Conservation (phyloP, 352 stramenopile species). For the Peronosclerospora sorghi region DNA sequence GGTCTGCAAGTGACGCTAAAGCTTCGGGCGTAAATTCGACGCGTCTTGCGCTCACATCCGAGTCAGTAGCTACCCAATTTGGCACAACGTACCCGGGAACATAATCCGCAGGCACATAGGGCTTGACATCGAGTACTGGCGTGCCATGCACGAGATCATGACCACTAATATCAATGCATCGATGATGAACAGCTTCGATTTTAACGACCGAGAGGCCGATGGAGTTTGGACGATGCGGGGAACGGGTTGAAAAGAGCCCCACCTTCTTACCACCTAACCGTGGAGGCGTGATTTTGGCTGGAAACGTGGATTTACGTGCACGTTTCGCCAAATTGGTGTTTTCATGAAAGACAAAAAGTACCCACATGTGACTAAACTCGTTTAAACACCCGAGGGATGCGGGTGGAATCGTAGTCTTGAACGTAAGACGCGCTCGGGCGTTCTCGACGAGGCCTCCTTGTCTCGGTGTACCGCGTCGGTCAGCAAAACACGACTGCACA, state of each 20-base stretch:
- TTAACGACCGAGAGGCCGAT: constrained; percentile 88
- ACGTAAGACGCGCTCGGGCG: constrained; percentile 55
- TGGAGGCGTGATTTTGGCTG: constrained; percentile 71
- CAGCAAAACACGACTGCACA: constrained; percentile 77
- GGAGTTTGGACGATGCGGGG: constrained; percentile 93
- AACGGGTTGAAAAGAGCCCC: constrained; percentile 94
- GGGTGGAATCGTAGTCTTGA: constrained; percentile 63
- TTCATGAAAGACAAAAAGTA: constrained; percentile 88
- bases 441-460: constrained; percentile 67
- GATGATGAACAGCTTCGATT: constrained; percentile 77
- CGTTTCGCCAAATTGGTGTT: constrained; percentile 78
- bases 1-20: constrained; percentile 20
- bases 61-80: constrained; percentile 53
- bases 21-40: constrained; percentile 49
- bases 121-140: constrained; percentile 97
- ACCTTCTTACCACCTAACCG: constrained; percentile 71
- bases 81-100: constrained; percentile 45
- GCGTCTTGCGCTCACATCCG: constrained; percentile 30
- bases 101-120: constrained; percentile 88
- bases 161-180: constrained; percentile 84
- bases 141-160: constrained; percentile 94
- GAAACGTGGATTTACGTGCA: constrained; percentile 48
- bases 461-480: constrained; percentile 76
- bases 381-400: constrained; percentile 69
- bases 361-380: constrained; percentile 84